Base-by-base conservation (phyloP, 1,139 yeast genomes). In the Saccharomyces hybrid region DNA sequence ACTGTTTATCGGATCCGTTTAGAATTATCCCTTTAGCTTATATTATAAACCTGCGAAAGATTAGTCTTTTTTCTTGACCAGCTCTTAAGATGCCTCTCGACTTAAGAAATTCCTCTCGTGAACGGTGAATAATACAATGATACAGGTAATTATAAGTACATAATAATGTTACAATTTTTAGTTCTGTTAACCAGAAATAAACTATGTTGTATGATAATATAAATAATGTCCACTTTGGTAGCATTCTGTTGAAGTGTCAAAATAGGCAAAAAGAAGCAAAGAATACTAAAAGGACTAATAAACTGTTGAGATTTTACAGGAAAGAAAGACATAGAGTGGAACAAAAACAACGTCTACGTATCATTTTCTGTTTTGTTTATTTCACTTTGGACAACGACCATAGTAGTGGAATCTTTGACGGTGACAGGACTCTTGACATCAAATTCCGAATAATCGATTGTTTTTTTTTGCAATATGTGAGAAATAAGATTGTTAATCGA, bases 401-500 rank as follows among this genome's bases (percentile, higher is more conserved):
- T 27, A 5, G 59, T 29, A 4, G 56, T 52, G 3, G 60, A 53
- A 31, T 52, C 44, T 9, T 9, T 38, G 2, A 46, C 31, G 4
- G 16, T 27, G 48, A 46, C 31, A 46, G 48, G 29, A 46, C 16
- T 27, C 14, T 46, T 46, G 12, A 24, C 7, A 16, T 34, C 58
- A 48, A 54, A 56, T 48, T 62, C 59, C 24, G 63, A 53, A 46
- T 55, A 58, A 49, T 60, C 57, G 38, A 60, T 52, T 11, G 44
- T 48, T 6, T 55, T 57, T 31, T 56, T 49, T 49, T 54, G 48
- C 21, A 59, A 32, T 51, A 57, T 57, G 34, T 57, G 50, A 26
- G 49, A 46, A 32, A 63, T 59, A 56, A 56, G 58, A 14, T 56
- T 49, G 47, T 56, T 56, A 2, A 69, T 62, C 12, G 57, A 49